Base-by-base conservation (phyloP, 2,329 filamentous ascomycete genomes). In the Hymenoscyphus fructigenus region DNA sequence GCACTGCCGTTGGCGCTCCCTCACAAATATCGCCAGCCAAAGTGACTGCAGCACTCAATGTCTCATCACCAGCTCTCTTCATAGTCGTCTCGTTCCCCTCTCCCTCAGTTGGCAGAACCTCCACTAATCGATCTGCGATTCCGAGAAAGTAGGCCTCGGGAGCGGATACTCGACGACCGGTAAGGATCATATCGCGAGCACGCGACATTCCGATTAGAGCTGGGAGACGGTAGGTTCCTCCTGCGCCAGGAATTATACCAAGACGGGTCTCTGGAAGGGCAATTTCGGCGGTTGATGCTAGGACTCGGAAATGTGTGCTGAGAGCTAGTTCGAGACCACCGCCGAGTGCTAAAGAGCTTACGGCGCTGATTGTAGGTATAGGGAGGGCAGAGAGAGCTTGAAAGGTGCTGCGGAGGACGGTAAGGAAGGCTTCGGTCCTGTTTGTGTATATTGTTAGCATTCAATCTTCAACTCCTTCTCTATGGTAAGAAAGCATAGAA, bases 261-360 rank as follows among this genome's bases (percentile, higher is more conserved):
- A 99, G 85, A 2, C 93, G 85, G 1, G 95, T 98, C 77, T 99
- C 95, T 1, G 95, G 95, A 5, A 98, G 86, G 0, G 88, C 93
- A 62, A 99, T 87, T 28, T 83, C 81, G 17, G 92, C 91, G 38
- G 88, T 91, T 47, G 91, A 92, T 36, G 88, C 85, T 70, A 98
- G 89, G 61, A 99, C 89, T 70, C 95, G 92, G 78, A 99, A 88
- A 78, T 95, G 88, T 1, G 94, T 96, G 70, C 90, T 88, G 6
- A 99, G 87, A 1, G 93, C 94, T 61, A 99, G 86, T 79, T 99
- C 95, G 69, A 99, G 88, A 57, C 95, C 95, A 73, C 95, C 95
- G 68, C 95, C 95, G 34, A 98, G 89, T 5, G 95, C 95, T 65
- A 91, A 81, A 59, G 91, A 95, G 62, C 90, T 90, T 67, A 99